Evolutionary conservation across 1,284 basidiomycete genomes (phyloP).

Genomic region (Pseudozyma hubeiensis): DNA sequence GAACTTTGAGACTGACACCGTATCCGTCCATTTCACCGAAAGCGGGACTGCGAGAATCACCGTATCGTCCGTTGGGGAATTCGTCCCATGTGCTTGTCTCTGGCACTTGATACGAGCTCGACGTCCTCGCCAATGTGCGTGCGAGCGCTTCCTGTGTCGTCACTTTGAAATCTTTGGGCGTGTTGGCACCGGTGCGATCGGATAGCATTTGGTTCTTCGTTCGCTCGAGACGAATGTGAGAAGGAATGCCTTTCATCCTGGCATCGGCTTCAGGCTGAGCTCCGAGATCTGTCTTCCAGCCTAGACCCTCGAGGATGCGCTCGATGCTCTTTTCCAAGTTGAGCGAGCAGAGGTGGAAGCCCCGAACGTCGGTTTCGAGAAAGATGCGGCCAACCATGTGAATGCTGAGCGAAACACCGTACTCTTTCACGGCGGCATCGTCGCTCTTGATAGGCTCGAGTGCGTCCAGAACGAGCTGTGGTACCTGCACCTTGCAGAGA

Average conservation of each 20-base stretch:
- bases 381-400: conserved; percentile 77
- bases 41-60: conserved; percentile 65
- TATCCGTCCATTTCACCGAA: conserved; percentile 68
- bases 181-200: conserved; percentile 46
- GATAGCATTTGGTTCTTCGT: conserved; percentile 50
- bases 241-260: conserved; percentile 16
- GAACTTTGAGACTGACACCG: conserved; percentile 66
- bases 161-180: conserved; percentile 44
- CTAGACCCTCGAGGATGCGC: conserved; percentile 76
- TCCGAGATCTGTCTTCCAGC: conserved; percentile 39
- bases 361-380: conserved; percentile 76
- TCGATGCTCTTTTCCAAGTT: conserved; percentile 97
- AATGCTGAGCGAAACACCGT: conserved; percentile 75
- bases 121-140: conserved; percentile 40
- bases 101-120: conserved; percentile 44
- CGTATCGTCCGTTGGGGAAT: conserved; percentile 67
- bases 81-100: conserved; percentile 65
- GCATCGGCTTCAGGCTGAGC: conserved; percentile 20
- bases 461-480: conserved; percentile 76
- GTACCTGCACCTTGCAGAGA: conserved; percentile 85
- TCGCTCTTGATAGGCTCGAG: conserved; percentile 80
- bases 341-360: conserved; percentile 95
- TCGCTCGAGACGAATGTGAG: conserved; percentile 32
- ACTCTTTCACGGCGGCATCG: conserved; percentile 89
- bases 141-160: conserved; percentile 44